Evolutionary conservation across 2,329 filamentous ascomycete genomes (phyloP).

Genomic region (Claviceps digitariae): DNA sequence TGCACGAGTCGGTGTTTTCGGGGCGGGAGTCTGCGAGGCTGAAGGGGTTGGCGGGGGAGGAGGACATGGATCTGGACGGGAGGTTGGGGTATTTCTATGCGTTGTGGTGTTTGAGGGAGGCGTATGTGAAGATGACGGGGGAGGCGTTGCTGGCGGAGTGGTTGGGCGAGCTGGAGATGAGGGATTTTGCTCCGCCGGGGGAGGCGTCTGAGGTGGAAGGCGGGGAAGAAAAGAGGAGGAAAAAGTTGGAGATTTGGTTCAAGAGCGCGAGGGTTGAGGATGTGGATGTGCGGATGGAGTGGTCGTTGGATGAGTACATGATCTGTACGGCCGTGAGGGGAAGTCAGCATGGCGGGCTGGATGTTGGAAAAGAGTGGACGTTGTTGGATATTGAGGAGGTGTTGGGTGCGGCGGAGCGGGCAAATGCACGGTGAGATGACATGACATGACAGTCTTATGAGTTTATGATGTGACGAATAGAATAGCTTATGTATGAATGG

Average conservation of each 20-base stretch:
- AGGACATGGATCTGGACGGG: conserved; percentile 1
- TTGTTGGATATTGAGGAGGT: conserved; percentile 30
- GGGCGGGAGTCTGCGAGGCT: conserved; percentile 48
- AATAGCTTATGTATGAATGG: too few relatives aligned
- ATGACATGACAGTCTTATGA: neutral
- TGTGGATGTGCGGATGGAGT: conserved; percentile 21
- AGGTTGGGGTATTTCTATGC: conserved; percentile 62
- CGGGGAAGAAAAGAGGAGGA: neutral
- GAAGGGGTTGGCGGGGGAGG: conserved; percentile 26
- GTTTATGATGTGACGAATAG: too few relatives aligned
- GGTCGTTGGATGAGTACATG: conserved; percentile 39
- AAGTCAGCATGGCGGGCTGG: conserved; percentile 22
- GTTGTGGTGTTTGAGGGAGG: conserved; percentile 67
- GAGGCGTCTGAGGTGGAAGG: neutral
- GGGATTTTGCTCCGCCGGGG: conserved; percentile 44
- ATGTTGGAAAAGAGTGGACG: conserved; percentile 16
- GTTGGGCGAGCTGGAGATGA: conserved; percentile 58
- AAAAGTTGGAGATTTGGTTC: conserved; percentile 18
- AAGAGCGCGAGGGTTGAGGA: conserved; percentile 17
- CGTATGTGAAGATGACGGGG: conserved; percentile 72
- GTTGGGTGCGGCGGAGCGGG: conserved; percentile 28
- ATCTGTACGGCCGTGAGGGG: conserved; percentile 37
- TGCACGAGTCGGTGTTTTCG: conserved; percentile 58
- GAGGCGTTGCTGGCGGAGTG: conserved; percentile 63
- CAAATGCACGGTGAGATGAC: neutral